These are phyloP conservation scores for Symbiodinium natans DNA, from an alignment of 73 alveolate species.

Conservation along the genomic window DNA sequence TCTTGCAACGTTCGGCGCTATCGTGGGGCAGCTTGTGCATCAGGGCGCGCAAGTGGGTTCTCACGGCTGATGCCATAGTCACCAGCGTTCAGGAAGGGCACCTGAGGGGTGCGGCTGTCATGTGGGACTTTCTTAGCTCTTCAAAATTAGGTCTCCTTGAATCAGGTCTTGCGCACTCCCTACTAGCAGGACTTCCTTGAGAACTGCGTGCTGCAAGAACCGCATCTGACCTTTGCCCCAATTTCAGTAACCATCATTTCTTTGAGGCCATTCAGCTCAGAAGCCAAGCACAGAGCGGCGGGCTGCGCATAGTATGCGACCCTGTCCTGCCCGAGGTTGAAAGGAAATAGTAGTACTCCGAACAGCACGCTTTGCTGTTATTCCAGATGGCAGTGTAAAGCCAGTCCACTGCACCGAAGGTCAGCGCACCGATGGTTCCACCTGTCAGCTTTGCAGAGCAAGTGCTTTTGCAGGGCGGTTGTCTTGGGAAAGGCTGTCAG, in stretches of 20 bases:
- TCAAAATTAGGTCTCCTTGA: neutral
- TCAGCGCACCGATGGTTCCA: constrained; percentile 91
- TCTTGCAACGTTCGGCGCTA: too few relatives aligned
- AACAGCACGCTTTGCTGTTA: too few relatives aligned
- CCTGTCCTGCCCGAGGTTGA: neutral
- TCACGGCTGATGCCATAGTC: constrained; percentile 43
- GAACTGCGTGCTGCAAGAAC: neutral
- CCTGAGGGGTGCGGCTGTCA: neutral
- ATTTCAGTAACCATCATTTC: neutral
- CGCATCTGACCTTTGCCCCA: neutral
- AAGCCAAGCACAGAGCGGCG: constrained; percentile 38
- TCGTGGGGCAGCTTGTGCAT: neutral
- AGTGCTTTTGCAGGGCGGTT: too few relatives aligned
- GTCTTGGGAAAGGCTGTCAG: too few relatives aligned
- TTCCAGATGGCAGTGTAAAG: neutral
- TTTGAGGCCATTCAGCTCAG: constrained; percentile 24
- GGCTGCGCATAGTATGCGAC: constrained; percentile 90
- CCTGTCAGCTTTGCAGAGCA: neutral
- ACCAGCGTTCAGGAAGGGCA: constrained; percentile 87
- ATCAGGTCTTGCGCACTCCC: neutral
- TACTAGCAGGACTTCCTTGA: neutral
- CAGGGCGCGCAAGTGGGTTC: constrained; percentile 27
- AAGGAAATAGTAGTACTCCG: too few relatives aligned
- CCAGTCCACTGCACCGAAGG: constrained; percentile 76
- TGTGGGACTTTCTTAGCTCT: neutral